Base-by-base conservation (phyloP, 108 stramenopile species). In the Fragilaria crotonensis region DNA sequence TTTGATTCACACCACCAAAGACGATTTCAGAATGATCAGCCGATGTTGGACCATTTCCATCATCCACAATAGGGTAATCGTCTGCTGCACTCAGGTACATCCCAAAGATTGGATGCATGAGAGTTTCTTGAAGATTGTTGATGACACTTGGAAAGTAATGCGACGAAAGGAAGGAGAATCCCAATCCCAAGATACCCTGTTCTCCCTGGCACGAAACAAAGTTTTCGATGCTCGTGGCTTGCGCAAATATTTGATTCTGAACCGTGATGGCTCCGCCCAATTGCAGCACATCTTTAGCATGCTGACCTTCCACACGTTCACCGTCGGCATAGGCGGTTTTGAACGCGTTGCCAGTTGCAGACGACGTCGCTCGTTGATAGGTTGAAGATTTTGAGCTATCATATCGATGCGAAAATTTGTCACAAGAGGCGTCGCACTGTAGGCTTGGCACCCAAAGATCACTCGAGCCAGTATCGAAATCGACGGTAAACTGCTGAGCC, bases 361-460 rank as follows among this genome's bases (percentile, higher is more conserved):
- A 48, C 0, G 32, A 33, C 22, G 67, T 54, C 0, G 61, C 81
- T 21, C 21, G 32, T 18, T 62, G 0, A 51, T 75, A 83, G 25
- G 78, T 80, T 7, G 75, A 64, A 11, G 72, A 79, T 27, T 68
- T 51, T 31, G 66, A 27, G 3, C 62, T 48, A 55, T 87, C 75
- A 57, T 75, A 93, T 30, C 78, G 77, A 63, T 63, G 54, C 33
- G 67, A 54, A 62, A 72, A 68, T 56, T 67, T 66, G 7, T 60
- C 47, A 9, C 84, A 83, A 23, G 75, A 72, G 31, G 59, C 57
- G 27, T 89, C 72, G 68, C 96, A 97, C 1, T 80, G 52, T 20
- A 55, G 68, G 17, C 85, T 78, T 5, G 98, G 90, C 1, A 98
- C 89, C 98, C 98, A 99, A 3, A 97, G 68, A 72, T 99, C 95